A percentile compares a stretch with the other conserved stretches of the same genome.
Evolutionary conservation across 2,329 filamentous ascomycete species (phyloP).

Genomic region (Onygena corvina): DNA sequence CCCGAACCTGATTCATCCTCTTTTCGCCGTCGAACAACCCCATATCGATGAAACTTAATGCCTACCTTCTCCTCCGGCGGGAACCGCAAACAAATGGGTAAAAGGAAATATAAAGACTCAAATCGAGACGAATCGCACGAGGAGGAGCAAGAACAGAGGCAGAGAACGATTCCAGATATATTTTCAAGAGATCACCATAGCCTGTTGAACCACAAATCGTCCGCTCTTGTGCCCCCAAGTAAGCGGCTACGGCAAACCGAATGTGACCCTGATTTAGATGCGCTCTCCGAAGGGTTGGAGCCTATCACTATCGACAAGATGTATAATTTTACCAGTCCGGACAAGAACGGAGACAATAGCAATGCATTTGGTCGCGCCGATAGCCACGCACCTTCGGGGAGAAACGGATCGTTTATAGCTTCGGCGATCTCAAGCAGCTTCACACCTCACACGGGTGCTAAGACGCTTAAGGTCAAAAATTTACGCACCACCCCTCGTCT

Average conservation of each 20-base stretch:
- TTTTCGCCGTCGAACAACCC: neutral
- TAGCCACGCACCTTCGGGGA: neutral
- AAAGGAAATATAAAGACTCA: conserved; percentile 28
- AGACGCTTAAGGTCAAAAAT: conserved; percentile 89
- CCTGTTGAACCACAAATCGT: conserved; percentile 16
- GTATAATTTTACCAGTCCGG: conserved; percentile 40
- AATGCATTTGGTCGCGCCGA: conserved; percentile 18
- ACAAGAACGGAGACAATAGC: conserved; percentile 25
- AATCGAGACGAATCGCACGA: conserved; percentile 23
- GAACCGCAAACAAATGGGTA: conserved; percentile 33
- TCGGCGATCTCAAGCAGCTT: conserved; percentile 40
- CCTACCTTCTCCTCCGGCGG: conserved; percentile 31
- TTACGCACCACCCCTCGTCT: conserved; percentile 53
- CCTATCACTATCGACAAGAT: conserved; percentile 36
- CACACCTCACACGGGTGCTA: conserved; percentile 63
- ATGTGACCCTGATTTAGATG: neutral
- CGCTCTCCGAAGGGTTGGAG: neutral
- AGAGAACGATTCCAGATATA: conserved; percentile 36
- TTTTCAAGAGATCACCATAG: conserved; percentile 27
- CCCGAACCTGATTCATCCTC: neutral
- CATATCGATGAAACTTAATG: conserved; percentile 31
- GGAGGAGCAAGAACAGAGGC: conserved; percentile 21
- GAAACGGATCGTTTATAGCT: conserved; percentile 17
- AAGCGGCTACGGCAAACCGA: conserved; percentile 28
- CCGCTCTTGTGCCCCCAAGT: conserved; percentile 24